Percentiles rank a stretch among this genome's conserved stretches.
These are phyloP conservation scores for Ceratocystis eucalypticola DNA, from an alignment of 2,329 filamentous ascomycete genomes.

Conservation along the genomic window DNA sequence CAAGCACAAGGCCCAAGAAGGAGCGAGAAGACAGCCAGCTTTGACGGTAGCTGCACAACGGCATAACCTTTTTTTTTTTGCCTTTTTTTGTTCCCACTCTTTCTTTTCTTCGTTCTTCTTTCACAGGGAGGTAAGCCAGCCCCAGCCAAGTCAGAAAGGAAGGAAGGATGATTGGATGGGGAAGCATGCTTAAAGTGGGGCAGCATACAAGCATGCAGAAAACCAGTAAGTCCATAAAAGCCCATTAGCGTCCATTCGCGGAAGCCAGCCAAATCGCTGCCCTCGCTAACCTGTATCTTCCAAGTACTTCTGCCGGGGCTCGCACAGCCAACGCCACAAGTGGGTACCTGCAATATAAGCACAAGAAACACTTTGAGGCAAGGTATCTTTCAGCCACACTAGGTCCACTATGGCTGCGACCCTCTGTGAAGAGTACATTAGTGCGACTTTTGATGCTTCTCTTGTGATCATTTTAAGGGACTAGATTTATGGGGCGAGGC, in stretches of 20 bases:
- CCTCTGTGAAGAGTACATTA: not conserved
- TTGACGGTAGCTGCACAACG: not conserved
- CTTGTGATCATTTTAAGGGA: not conserved
- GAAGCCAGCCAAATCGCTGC: not conserved
- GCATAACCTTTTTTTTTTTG: not conserved
- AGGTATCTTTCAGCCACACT: not conserved
- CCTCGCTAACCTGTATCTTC: not conserved
- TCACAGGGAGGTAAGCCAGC: not conserved
- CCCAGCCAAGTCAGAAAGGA: not conserved
- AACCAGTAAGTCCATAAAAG: not conserved
- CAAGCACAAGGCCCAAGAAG: not conserved
- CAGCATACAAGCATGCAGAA: not conserved
- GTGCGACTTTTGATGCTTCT: not conserved
- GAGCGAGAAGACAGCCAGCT: constrained; percentile 5
- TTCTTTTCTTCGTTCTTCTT: not conserved
- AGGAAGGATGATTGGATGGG: constrained; percentile 1
- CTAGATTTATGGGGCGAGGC: not conserved
- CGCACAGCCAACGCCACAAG: not conserved
- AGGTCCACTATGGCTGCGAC: not conserved
- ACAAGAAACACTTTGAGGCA: not conserved
- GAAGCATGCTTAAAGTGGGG: constrained; percentile 1
- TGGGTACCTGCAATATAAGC: not conserved
- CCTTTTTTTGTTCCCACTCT: not conserved
- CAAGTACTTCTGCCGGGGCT: not conserved
- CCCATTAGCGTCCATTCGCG: not conserved